A percentile compares a stretch with the other conserved stretches of the same genome.
phyloP scores from a whole-genome alignment of 805 yeast genomes.

The Wickerhamomyces pijperi region DNA sequence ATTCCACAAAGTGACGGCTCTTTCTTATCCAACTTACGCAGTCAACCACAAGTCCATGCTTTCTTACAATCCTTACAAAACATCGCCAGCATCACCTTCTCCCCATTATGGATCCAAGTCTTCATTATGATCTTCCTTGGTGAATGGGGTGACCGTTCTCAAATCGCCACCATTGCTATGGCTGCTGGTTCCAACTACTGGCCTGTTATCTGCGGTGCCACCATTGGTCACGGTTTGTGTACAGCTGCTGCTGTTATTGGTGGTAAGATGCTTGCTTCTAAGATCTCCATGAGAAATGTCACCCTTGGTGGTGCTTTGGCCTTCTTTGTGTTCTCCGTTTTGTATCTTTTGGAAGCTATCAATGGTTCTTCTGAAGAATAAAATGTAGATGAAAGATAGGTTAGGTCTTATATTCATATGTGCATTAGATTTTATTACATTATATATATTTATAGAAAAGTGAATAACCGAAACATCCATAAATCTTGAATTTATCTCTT shows the following conservation, averaged over 20 bases:
- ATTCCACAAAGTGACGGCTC: slow-evolving; percentile 4
- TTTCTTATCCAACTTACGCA: slow-evolving; percentile 2
- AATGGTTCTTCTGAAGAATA: not conserved
- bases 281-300: slow-evolving; percentile 83
- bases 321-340: slow-evolving; percentile 69
- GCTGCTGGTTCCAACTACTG: slow-evolving; percentile 93
- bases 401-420: too few species aligned
- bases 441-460: too few species aligned
- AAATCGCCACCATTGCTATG: slow-evolving; percentile 96
- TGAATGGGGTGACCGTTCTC: slow-evolving; percentile 99
- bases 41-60: not conserved
- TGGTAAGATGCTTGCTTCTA: slow-evolving; percentile 82
- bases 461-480: too few species aligned
- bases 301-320: slow-evolving; percentile 87
- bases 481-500: not conserved
- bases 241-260: slow-evolving; percentile 88
- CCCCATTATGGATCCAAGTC: slow-evolving; percentile 90
- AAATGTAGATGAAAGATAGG: slow-evolving; percentile 1
- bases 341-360: slow-evolving; percentile 65
- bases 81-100: slow-evolving; percentile 31
- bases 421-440: too few species aligned
- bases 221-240: slow-evolving; percentile 81
- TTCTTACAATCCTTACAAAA: slow-evolving; percentile 8
- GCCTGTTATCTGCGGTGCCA: slow-evolving; percentile 81
- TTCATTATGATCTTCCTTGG: slow-evolving; percentile 94